Conservation (phyloP, 805 yeast species). For the Babjeviella inositovora region DNA sequence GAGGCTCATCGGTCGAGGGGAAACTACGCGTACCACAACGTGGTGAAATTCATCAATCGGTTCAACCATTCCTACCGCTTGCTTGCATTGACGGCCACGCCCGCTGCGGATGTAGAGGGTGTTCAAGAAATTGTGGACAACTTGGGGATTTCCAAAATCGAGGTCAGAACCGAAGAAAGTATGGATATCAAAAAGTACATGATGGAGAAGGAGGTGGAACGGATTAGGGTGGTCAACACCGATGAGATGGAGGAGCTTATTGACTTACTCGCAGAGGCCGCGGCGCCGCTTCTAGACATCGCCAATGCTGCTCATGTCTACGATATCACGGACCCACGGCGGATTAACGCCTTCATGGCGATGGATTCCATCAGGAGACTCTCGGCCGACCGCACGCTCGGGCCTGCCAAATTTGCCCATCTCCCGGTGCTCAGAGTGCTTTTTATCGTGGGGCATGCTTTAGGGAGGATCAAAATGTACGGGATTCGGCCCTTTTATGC, state of each 20-base stretch:
- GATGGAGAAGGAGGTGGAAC: constrained; percentile 46
- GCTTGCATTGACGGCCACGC: constrained; percentile 90
- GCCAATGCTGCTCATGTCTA: constrained; percentile 53
- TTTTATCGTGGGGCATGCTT: constrained; percentile 57
- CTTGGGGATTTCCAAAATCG: constrained; percentile 58
- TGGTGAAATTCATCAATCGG: constrained; percentile 49
- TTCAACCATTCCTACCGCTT: constrained; percentile 56
- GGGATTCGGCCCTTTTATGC: constrained; percentile 67
- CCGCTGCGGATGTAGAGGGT: constrained; percentile 75
- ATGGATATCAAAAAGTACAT: constrained; percentile 69
- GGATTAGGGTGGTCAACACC: constrained; percentile 36
- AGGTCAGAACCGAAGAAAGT: constrained; percentile 74
- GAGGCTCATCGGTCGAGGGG: constrained; percentile 95
- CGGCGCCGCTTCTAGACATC: constrained; percentile 44
- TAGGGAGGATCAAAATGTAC: constrained; percentile 57
- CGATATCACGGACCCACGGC: constrained; percentile 48
- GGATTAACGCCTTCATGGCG: constrained; percentile 54
- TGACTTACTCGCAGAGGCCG: constrained; percentile 40
- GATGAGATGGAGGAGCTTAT: constrained; percentile 40
- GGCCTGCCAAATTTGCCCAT: too few species aligned
- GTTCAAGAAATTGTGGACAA: constrained; percentile 76
- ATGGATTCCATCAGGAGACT: too few species aligned
- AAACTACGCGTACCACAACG: constrained; percentile 75
- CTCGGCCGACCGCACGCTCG: too few species aligned
- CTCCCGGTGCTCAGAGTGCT: too few species aligned